These are phyloP conservation scores for Rhinocladiella mackenziei DNA, from an alignment of 2,329 filamentous ascomycete species.

Conservation along the genomic window DNA sequence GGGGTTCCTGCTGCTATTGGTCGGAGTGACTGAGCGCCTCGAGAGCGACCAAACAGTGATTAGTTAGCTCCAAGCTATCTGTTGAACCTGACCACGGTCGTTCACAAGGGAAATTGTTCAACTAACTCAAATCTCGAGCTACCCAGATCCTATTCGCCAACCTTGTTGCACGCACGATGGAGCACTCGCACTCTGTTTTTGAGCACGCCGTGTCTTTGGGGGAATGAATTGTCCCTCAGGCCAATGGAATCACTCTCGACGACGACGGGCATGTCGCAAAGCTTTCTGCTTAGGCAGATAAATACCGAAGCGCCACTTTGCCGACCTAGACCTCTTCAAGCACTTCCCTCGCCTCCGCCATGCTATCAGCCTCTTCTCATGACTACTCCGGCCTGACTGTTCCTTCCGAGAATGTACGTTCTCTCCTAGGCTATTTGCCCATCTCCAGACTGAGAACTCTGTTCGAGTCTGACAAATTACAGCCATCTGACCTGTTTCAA, in stretches of 20 bases:
- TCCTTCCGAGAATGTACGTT: slow-evolving; percentile 71
- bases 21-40: too few relatives aligned
- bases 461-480: slow-evolving; percentile 66
- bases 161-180: too few relatives aligned
- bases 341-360: slow-evolving; percentile 73
- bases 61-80: too few relatives aligned
- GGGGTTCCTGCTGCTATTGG: too few relatives aligned
- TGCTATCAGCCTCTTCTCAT: slow-evolving; percentile 82
- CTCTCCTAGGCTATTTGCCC: slow-evolving; percentile 86
- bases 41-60: too few relatives aligned
- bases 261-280: slow-evolving; percentile 18
- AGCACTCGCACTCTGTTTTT: too few relatives aligned
- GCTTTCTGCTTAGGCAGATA: slow-evolving; percentile 50
- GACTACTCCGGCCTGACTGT: slow-evolving; percentile 96
- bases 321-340: slow-evolving; percentile 89
- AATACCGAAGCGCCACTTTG: slow-evolving; percentile 74
- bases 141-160: too few relatives aligned
- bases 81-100: too few relatives aligned
- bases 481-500: slow-evolving; percentile 71
- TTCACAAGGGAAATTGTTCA: too few relatives aligned
- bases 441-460: slow-evolving; percentile 79
- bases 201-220: slow-evolving; percentile 22
- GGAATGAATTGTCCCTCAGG: slow-evolving; percentile 19
- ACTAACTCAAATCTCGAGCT: too few relatives aligned
- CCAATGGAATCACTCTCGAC: slow-evolving; percentile 18